These are phyloP conservation scores for Aspergillus fumigatiaffinis DNA, from an alignment of 2,329 filamentous ascomycete species.

Conservation along the genomic window DNA sequence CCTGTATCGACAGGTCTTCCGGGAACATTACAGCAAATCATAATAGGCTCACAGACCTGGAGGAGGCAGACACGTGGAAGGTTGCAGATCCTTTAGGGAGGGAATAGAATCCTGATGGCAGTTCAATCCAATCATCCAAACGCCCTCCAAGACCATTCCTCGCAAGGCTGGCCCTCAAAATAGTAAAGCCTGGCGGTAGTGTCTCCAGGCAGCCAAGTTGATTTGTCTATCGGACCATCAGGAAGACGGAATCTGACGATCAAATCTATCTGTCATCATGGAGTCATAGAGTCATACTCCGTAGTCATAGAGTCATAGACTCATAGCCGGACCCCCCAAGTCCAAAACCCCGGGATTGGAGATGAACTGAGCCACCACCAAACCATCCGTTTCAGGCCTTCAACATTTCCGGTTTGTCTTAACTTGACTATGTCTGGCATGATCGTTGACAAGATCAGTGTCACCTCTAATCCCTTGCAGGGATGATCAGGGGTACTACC, in stretches of 20 bases:
- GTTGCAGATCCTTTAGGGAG: neutral
- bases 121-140: neutral
- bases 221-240: neutral
- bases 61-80: neutral
- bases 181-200: neutral
- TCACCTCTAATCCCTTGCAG: neutral
- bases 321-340: neutral
- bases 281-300: neutral
- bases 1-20: neutral
- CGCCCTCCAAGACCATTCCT: neutral
- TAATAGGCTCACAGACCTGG: neutral
- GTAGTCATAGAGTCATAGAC: neutral
- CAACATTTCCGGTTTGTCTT: neutral
- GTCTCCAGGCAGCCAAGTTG: neutral
- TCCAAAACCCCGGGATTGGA: neutral
- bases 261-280: neutral
- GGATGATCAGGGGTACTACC: neutral
- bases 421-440: neutral
- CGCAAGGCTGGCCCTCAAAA: neutral
- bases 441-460: neutral
- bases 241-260: neutral
- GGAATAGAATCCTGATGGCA: neutral
- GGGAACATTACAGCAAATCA: neutral
- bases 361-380: neutral
- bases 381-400: neutral